Percentiles rank a stretch among this genome's conserved stretches.
phyloP scores from a whole-genome alignment of 805 yeast species.

The Diddensiella caesifluorescens region DNA sequence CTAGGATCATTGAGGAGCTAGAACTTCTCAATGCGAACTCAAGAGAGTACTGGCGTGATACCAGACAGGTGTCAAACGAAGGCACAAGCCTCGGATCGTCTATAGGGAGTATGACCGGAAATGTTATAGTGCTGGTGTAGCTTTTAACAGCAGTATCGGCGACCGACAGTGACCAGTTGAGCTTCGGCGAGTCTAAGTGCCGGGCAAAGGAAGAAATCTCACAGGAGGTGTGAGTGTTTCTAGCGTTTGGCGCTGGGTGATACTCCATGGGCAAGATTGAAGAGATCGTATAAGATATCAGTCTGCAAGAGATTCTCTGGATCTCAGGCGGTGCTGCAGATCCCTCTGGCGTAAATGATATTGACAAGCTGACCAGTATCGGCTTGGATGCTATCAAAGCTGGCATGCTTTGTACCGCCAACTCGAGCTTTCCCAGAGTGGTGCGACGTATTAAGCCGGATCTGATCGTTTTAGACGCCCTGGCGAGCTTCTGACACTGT shows the following conservation, averaged over 20 bases:
- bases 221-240: background rate
- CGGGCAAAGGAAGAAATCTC: background rate
- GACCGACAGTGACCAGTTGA: conserved; percentile 1
- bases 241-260: background rate
- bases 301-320: background rate
- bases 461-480: background rate
- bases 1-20: too few species aligned
- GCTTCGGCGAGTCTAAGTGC: background rate
- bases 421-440: background rate
- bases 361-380: background rate
- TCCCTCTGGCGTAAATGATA: background rate
- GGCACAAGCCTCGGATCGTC: conserved; percentile 10
- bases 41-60: conserved; percentile 11
- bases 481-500: background rate
- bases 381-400: conserved; percentile 1
- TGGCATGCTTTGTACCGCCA: background rate
- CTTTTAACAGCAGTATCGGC: background rate
- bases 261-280: conserved; percentile 2
- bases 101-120: background rate
- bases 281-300: conserved; percentile 1
- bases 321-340: background rate
- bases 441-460: background rate
- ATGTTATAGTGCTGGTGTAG: background rate
- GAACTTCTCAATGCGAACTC: conserved; percentile 3
- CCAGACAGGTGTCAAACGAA: conserved; percentile 10